These are phyloP conservation scores for Dioscorea cayenensis DNA, from an alignment of 116 monocot species.

Conservation along the genomic window DNA sequence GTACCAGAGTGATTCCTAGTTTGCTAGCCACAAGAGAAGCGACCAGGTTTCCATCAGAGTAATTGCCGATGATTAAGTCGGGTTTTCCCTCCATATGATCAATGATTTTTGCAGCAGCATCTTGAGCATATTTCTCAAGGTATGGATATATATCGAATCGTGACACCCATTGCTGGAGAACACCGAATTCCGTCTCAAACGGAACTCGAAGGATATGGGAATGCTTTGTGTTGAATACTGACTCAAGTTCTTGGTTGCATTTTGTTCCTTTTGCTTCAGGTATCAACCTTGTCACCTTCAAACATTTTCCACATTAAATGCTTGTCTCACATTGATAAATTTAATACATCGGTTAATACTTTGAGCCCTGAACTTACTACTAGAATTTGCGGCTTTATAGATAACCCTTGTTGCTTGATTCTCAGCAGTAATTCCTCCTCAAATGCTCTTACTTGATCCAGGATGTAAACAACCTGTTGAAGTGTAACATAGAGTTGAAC, in stretches of 20 bases:
- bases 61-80: conserved; percentile 89
- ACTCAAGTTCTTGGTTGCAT: conserved; percentile 83
- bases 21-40: conserved; percentile 80
- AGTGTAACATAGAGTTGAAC: too few species aligned
- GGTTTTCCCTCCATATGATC: conserved; percentile 85
- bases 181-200: conserved; percentile 57
- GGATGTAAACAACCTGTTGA: conserved; percentile 58
- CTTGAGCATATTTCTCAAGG: conserved; percentile 89
- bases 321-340: neutral
- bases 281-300: conserved; percentile 78
- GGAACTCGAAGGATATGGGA: conserved; percentile 82
- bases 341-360: neutral
- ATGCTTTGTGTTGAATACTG: conserved; percentile 59
- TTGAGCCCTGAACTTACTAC: conserved; percentile 23
- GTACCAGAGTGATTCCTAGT: conserved; percentile 49
- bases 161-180: conserved; percentile 74
- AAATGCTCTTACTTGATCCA: conserved; percentile 64
- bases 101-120: conserved; percentile 48
- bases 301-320: neutral
- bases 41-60: conserved; percentile 87
- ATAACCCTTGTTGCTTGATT: conserved; percentile 55
- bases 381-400: conserved; percentile 48
- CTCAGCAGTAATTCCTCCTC: conserved; percentile 64
- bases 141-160: conserved; percentile 93
- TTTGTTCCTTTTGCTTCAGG: conserved; percentile 84